Evolutionary conservation across 2,329 filamentous ascomycete species (phyloP).

Genomic region (Peltaster fructicola): DNA sequence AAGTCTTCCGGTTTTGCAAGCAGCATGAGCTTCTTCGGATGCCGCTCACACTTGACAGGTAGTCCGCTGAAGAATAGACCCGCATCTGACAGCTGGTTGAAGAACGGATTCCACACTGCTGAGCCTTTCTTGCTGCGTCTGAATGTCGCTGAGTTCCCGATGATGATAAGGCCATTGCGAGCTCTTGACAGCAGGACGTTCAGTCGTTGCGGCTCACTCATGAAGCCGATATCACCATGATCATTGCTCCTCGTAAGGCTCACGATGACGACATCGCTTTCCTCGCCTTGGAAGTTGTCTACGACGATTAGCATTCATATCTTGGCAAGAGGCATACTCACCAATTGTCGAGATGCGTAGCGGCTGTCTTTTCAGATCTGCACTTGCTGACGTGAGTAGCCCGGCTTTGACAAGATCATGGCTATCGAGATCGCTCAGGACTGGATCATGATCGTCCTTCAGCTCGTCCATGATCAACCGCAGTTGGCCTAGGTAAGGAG

Average conservation of each 20-base stretch:
- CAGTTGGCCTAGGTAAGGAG: conserved; percentile 43
- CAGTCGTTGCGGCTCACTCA: conserved; percentile 48
- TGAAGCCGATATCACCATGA: conserved; percentile 42
- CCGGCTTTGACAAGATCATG: conserved; percentile 28
- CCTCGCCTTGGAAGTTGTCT: conserved; percentile 57
- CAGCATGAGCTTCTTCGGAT: conserved; percentile 32
- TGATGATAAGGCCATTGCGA: conserved; percentile 51
- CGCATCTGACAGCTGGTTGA: conserved; percentile 6
- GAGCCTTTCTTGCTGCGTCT: conserved; percentile 6
- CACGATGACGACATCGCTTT: conserved; percentile 52
- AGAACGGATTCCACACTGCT: conserved; percentile 7
- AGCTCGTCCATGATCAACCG: conserved; percentile 32
- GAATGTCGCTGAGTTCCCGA: conserved; percentile 38
- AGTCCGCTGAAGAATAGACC: conserved; percentile 35
- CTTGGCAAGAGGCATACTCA: conserved; percentile 1
- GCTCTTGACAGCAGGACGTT: conserved; percentile 52
- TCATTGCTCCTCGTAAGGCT: conserved; percentile 54
- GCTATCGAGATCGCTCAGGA: conserved; percentile 43
- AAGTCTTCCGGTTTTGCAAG: conserved; percentile 40
- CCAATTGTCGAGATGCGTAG: conserved; percentile 24
- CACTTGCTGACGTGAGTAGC: conserved; percentile 8
- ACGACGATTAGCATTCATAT: neutral
- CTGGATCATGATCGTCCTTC: conserved; percentile 37
- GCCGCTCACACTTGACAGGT: conserved; percentile 41
- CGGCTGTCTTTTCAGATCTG: conserved; percentile 21